phyloP scores from a whole-genome alignment of 2,329 filamentous ascomycete species.

The Colletotrichum chrysophilum region DNA sequence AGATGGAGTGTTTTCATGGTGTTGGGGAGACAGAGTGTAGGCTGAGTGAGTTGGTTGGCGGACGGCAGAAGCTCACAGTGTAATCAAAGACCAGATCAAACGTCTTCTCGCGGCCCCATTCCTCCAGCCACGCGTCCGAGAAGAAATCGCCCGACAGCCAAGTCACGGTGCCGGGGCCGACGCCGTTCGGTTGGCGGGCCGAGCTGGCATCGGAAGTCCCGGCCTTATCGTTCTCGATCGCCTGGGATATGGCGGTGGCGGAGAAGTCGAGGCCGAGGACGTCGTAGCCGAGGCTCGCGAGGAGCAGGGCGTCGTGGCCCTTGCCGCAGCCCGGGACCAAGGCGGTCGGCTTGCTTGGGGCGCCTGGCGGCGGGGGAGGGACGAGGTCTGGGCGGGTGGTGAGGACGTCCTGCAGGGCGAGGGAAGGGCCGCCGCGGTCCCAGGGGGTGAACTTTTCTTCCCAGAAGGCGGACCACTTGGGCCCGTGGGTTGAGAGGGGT shows the following conservation, averaged over 20 bases:
- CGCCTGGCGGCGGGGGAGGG: neutral
- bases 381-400: constrained; percentile 50
- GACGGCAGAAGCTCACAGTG: constrained; percentile 49
- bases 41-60: neutral
- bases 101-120: constrained; percentile 42
- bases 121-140: constrained; percentile 58
- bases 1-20: neutral
- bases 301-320: constrained; percentile 80
- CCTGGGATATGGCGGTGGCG: constrained; percentile 47
- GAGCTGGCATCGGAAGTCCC: constrained; percentile 49
- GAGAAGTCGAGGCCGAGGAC: constrained; percentile 76
- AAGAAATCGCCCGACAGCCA: constrained; percentile 74
- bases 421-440: constrained; percentile 59
- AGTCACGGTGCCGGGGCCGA: constrained; percentile 53
- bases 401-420: constrained; percentile 60
- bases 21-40: neutral
- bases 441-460: constrained; percentile 52
- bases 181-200: constrained; percentile 37
- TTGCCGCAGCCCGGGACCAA: constrained; percentile 83
- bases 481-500: constrained; percentile 38
- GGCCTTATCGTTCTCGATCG: constrained; percentile 46
- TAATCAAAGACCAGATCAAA: constrained; percentile 75
- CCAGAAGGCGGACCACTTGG: constrained; percentile 55
- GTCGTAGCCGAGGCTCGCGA: constrained; percentile 79
- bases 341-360: constrained; percentile 40